These are phyloP conservation scores for Diplodia corticola DNA, from an alignment of 2,329 filamentous ascomycete species.

Conservation along the genomic window DNA sequence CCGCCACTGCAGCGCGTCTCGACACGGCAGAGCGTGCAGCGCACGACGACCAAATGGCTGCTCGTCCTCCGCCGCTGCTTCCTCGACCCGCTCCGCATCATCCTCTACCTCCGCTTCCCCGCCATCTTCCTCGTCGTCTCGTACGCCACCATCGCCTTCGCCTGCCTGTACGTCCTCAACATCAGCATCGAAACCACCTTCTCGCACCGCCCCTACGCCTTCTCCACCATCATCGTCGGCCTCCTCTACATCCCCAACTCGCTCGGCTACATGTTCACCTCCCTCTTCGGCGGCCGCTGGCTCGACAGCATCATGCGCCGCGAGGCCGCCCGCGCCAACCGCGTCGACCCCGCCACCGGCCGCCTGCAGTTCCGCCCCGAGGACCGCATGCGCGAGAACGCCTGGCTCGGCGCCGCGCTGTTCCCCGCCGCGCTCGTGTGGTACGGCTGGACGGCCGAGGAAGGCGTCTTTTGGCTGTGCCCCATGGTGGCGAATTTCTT, in stretches of 20 bases:
- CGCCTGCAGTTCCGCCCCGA: slow-evolving; percentile 39
- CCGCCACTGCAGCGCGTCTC: slow-evolving; percentile 31
- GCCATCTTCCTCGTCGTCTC: slow-evolving; percentile 42
- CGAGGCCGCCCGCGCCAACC: slow-evolving; percentile 39
- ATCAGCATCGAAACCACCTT: slow-evolving; percentile 42
- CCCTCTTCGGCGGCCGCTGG: slow-evolving; percentile 42
- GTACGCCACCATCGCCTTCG: slow-evolving; percentile 44
- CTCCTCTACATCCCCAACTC: slow-evolving; percentile 42
- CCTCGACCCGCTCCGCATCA: slow-evolving; percentile 41
- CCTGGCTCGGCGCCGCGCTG: slow-evolving; percentile 39
- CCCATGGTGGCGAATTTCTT: slow-evolving; percentile 45
- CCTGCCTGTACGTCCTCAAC: slow-evolving; percentile 43
- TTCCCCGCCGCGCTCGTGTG: slow-evolving; percentile 40
- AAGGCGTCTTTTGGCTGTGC: slow-evolving; percentile 36
- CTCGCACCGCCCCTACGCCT: slow-evolving; percentile 36
- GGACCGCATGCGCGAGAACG: slow-evolving; percentile 45
- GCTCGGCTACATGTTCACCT: slow-evolving; percentile 39
- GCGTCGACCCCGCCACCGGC: slow-evolving; percentile 37
- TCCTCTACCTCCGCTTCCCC: slow-evolving; percentile 41
- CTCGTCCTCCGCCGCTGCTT: slow-evolving; percentile 38
- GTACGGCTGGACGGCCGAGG: slow-evolving; percentile 41
- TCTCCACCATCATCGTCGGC: slow-evolving; percentile 40
- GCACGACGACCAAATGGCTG: slow-evolving; percentile 35
- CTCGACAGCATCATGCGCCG: slow-evolving; percentile 44
- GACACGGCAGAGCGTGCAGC: slow-evolving; percentile 38